phyloP scores from a whole-genome alignment of 179 eudicot genomes.

The Beta corolliflora region DNA sequence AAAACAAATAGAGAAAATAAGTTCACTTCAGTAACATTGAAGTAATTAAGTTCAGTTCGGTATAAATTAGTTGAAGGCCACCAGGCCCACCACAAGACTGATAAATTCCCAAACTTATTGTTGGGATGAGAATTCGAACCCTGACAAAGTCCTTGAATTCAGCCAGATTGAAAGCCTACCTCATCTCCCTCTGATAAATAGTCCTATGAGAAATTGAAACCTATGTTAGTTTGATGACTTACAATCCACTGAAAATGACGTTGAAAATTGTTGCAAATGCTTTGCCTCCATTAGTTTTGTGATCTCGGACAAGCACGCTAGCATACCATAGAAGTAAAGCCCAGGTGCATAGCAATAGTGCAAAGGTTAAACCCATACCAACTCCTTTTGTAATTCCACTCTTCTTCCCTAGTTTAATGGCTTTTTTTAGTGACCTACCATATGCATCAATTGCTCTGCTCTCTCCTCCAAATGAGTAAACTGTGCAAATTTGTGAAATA shows the following conservation, averaged over 20 bases:
- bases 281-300: constrained; percentile 58
- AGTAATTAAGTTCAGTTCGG: too few relatives aligned
- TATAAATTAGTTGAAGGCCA: too few relatives aligned
- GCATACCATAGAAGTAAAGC: constrained; percentile 72
- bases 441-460: constrained; percentile 47
- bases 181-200: too few relatives aligned
- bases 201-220: neutral
- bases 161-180: too few relatives aligned
- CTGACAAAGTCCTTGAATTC: too few relatives aligned
- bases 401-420: constrained; percentile 52
- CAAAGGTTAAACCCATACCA: constrained; percentile 58
- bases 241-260: constrained; percentile 69
- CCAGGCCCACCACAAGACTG: too few relatives aligned
- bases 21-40: too few relatives aligned
- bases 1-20: too few relatives aligned
- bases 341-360: constrained; percentile 56
- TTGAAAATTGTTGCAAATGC: constrained; percentile 60
- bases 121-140: too few relatives aligned
- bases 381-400: constrained; percentile 64
- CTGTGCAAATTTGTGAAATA: constrained; percentile 61
- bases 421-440: constrained; percentile 42
- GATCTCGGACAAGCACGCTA: constrained; percentile 50
- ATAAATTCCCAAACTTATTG: too few relatives aligned
- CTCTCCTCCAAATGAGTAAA: constrained; percentile 69
- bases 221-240: constrained; percentile 27